Conservation (phyloP, 1,284 basidiomycete species). For the Papiliotrema laurentii region DNA sequence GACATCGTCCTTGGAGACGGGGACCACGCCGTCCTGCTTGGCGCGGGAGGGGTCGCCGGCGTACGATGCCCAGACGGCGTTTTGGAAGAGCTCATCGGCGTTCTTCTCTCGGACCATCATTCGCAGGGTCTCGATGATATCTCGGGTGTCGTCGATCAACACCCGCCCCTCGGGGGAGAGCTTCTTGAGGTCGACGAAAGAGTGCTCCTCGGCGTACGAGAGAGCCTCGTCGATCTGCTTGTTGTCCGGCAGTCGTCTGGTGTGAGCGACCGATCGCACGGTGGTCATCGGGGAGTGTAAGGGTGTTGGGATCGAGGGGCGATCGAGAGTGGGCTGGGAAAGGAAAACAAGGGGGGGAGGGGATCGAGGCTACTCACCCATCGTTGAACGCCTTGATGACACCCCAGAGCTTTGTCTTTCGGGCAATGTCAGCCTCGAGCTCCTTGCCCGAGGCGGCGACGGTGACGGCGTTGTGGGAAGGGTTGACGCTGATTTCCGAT, state of each 20-base stretch:
- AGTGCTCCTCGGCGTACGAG: conserved; percentile 61
- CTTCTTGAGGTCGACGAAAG: conserved; percentile 61
- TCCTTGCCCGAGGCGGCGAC: conserved; percentile 33
- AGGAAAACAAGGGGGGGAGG: not conserved
- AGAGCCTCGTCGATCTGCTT: conserved; percentile 70
- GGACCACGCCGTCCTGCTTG: conserved; percentile 51
- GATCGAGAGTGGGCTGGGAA: too few relatives aligned
- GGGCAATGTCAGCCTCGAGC: conserved; percentile 47
- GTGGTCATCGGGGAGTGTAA: too few relatives aligned
- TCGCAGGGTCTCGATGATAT: conserved; percentile 50
- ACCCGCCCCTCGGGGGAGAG: conserved; percentile 72
- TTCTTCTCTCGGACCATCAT: conserved; percentile 76
- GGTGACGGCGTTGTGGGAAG: conserved; percentile 45
- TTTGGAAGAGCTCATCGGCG: conserved; percentile 80
- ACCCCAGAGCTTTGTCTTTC: conserved; percentile 60
- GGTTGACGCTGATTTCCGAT: conserved; percentile 28
- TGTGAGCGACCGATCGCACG: too few relatives aligned
- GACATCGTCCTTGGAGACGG: conserved; percentile 57
- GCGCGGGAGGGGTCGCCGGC: conserved; percentile 53
- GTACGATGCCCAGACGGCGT: conserved; percentile 70
- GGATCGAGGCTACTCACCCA: conserved; percentile 47
- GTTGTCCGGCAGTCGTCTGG: conserved; percentile 67
- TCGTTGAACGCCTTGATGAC: conserved; percentile 71
- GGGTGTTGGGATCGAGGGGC: too few relatives aligned
- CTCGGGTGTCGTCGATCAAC: conserved; percentile 63